Evolutionary conservation across 2,329 filamentous ascomycete genomes (phyloP), one percentile per base, ranked within the genome.

Genomic region (Pseudocercospora vitis): DNA sequence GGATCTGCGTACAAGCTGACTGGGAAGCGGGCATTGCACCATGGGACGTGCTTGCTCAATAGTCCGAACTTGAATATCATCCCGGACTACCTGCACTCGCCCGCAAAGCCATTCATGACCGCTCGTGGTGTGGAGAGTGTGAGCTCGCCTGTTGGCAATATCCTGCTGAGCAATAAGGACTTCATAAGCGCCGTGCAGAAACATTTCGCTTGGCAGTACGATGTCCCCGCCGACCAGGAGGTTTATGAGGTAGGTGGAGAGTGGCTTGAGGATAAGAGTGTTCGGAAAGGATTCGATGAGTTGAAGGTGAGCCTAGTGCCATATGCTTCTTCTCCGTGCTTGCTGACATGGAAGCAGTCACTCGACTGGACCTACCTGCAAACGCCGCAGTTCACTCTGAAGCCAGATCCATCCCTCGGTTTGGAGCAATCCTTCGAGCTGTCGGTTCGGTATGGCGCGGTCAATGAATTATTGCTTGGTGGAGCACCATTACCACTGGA

Each of bases 1-100:
- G 94, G 94, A 1, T 96, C 91, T 0, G 94, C 94, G 8, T 99
- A 95, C 74, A 97, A 97, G 72, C 78, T 99, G 50, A 96, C 89
- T 0, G 80, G 88, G 19, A 76, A 83, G 45, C 81, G 92, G 39
- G 87, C 91, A 6, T 77, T 99, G 53, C 94, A 99, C 71, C 94
- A 99, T 71, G 94, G 91, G 6, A 99, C 94, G 0, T 94, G 91
- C 65, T 78, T 99, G 37, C 77, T 97, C 2, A 78, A 80, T 28
- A 91, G 89, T 50, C 86, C 87, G 1, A 88, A 95, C 67, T 75
- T 97, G 35, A 70, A 75, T 24, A 73, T 77, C 33, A 87, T 97
- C 23, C 83, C 85, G 1, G 73, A 79, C 2, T 83, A 92, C 65
- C 72, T 99, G 59, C 80, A 82, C 18, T 91, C 89, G n/a, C 89